Evolutionary conservation across 768 basidiomycete species (phyloP), one percentile per base, ranked within the genome.

Genomic region (Suillus placidus): DNA sequence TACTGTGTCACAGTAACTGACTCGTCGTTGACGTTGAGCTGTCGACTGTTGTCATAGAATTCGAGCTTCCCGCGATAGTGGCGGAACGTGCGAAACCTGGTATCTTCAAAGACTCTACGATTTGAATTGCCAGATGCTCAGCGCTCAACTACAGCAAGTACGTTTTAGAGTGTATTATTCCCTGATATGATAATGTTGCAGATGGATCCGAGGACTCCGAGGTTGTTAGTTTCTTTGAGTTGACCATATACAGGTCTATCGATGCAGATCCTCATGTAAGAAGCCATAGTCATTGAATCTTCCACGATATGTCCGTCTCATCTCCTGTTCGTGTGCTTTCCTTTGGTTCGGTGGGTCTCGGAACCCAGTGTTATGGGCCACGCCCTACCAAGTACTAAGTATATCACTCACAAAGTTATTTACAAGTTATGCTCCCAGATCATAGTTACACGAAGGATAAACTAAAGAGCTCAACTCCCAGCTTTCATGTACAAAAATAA

Each of bases 121-220:
- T 35, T 35, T 55, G 34, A n/a, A 55, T 55, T 55, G 54, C 54
- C 20, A 55, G 34, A 55, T 20, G 49, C n/a, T n/a, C n/a, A n/a
- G n/a, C n/a, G n/a, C 23, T 13, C n/a, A 32, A 52, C 30, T 18
- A 52, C 7, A 16, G 52, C 18, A 10, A n/a, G n/a, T n/a, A n/a
- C 32, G 10, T 34, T 26, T 52, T 32, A 30, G 16, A 52, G 26
- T 52, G 16, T 18, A 18, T 49, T 18, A 30, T n/a, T n/a, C n/a
- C n/a, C n/a, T n/a, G n/a, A n/a, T n/a, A 18, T 32, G 51, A 32
- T 32, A 18, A 54, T 54, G 8, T 12, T 18, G 6, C 54, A 3
- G 20, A 12, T 30, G 30, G 3, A 52, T 32, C 47, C 47, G 13
- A 32, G 26, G 51, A 52, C 16, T 52, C 32, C 1, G 32, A 55